These are phyloP conservation scores for Hericium alpestre DNA, from an alignment of 768 basidiomycete genomes.

Conservation along the genomic window DNA sequence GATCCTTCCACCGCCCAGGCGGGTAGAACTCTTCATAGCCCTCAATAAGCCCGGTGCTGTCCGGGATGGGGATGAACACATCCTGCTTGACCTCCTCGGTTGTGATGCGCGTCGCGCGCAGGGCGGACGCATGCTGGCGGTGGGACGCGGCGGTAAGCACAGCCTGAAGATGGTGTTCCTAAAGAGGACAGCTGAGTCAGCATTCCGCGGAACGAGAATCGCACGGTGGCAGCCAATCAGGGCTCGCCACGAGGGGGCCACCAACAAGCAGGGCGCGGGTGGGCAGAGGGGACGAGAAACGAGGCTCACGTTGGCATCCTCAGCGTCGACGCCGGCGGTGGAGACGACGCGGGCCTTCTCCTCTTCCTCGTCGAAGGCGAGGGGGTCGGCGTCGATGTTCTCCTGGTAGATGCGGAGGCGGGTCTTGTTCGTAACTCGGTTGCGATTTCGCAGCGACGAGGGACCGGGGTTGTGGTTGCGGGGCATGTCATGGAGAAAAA, in stretches of 20 bases:
- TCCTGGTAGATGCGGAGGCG: slow-evolving; percentile 78
- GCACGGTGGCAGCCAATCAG: slow-evolving; percentile 37
- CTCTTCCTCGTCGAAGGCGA: slow-evolving; percentile 78
- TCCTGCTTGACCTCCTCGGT: slow-evolving; percentile 33
- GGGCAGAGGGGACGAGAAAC: slow-evolving; percentile 23
- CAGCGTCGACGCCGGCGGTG: slow-evolving; percentile 83
- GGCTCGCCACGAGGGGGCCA: slow-evolving; percentile 28
- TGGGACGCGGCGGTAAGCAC: slow-evolving; percentile 46
- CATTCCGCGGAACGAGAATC: slow-evolving; percentile 40
- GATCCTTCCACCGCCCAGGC: slow-evolving; percentile 59
- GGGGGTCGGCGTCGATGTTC: slow-evolving; percentile 67
- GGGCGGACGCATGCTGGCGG: slow-evolving; percentile 28
- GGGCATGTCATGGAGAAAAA: slow-evolving; percentile 77
- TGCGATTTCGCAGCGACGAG: slow-evolving; percentile 75
- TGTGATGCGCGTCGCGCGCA: slow-evolving; percentile 26
- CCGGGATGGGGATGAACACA: slow-evolving; percentile 87
- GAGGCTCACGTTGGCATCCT: slow-evolving; percentile 80
- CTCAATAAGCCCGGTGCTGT: slow-evolving; percentile 69
- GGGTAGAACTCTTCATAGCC: slow-evolving; percentile 76
- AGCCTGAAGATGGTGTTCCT: slow-evolving; percentile 52
- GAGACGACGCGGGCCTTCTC: slow-evolving; percentile 73
- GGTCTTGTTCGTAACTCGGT: slow-evolving; percentile 88
- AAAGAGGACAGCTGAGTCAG: slow-evolving; percentile 33
- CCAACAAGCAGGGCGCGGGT: slow-evolving; percentile 33
- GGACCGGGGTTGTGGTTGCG: slow-evolving; percentile 68